Evolutionary conservation across 257 asterid genomes (phyloP).

Genomic region (Ehretia macrophylla): DNA sequence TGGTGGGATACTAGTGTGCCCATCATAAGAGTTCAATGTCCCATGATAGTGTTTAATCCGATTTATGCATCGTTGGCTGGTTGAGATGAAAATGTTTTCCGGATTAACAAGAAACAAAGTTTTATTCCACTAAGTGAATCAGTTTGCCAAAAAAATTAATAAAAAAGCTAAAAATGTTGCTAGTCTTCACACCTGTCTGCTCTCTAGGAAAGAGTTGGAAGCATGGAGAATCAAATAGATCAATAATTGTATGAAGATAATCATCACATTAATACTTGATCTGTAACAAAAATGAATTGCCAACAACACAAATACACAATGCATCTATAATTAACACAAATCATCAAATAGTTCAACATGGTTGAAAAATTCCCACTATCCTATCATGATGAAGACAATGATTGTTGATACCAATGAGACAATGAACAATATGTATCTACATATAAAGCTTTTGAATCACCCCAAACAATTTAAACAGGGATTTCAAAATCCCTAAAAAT

Average conservation of each 20-base stretch:
- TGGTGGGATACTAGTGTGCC: too few species aligned
- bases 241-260: not conserved
- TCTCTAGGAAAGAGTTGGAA: not conserved
- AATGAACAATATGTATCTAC: not conserved
- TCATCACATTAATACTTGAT: not conserved
- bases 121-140: too few species aligned
- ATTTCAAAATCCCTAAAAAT: not conserved
- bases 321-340: not conserved
- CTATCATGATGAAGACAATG: slow-evolving; percentile 1
- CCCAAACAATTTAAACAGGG: not conserved
- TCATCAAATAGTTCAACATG: slow-evolving; percentile 3
- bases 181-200: not conserved
- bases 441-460: not conserved
- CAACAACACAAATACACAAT: not conserved
- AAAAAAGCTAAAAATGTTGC: not conserved
- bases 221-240: not conserved
- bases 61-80: too few species aligned
- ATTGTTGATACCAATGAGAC: not conserved
- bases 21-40: too few species aligned
- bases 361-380: not conserved
- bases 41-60: too few species aligned
- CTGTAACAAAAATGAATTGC: not conserved
- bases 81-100: too few species aligned
- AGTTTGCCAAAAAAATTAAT: too few species aligned
- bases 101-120: too few species aligned